Evolutionary conservation across 2,329 filamentous ascomycete species (phyloP).

Genomic region (Claviceps lovelessii): DNA sequence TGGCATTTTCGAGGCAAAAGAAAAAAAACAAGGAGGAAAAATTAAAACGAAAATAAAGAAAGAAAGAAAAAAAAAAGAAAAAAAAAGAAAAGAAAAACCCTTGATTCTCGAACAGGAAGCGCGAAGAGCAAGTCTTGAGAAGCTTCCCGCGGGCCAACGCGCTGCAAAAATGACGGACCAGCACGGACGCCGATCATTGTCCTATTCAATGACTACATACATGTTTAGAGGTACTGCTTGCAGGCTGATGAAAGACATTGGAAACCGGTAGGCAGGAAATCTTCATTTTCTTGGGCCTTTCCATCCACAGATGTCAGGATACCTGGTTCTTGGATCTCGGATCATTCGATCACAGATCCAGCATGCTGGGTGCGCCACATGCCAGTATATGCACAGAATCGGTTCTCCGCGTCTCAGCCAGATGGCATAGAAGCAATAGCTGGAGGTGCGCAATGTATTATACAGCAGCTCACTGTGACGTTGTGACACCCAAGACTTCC

Average conservation of each 20-base stretch:
- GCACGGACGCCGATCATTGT: not conserved
- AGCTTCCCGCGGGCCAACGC: not conserved
- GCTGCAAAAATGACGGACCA: not conserved
- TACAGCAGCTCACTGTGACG: no score
- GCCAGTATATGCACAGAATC: not conserved
- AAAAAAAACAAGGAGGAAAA: no score
- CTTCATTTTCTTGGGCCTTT: not conserved
- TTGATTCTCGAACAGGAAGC: no score
- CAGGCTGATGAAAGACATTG: not conserved
- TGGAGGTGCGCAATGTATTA: no score
- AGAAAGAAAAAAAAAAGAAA: no score
- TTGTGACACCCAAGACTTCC: no score
- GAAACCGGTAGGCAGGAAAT: not conserved
- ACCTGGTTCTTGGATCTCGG: constrained; percentile 3
- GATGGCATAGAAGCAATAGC: not conserved
- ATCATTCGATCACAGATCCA: constrained; percentile 3
- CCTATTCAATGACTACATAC: not conserved
- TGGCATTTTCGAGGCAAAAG: no score
- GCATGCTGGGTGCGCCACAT: not conserved
- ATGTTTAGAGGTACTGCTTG: not conserved
- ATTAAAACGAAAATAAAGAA: no score
- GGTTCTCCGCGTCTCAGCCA: not conserved
- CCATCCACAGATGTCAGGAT: not conserved
- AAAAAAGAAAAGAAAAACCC: no score
- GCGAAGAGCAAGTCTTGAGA: not conserved